These are phyloP conservation scores for Phytophthora fragariae DNA, from an alignment of 352 stramenopile genomes.

Conservation along the genomic window DNA sequence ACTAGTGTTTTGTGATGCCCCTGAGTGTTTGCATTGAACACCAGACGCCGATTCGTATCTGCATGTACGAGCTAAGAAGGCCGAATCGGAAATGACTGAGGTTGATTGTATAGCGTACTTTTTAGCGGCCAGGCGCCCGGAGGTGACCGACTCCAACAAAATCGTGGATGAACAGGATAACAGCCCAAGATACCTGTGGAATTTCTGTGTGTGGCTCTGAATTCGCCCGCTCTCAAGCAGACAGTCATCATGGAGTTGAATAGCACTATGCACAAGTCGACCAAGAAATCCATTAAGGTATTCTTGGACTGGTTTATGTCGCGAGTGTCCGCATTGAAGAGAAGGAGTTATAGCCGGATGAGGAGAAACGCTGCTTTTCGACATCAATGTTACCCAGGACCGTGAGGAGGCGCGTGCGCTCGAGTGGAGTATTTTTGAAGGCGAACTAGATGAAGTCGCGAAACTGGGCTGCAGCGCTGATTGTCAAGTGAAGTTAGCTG, in stretches of 20 bases:
- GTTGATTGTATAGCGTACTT: conserved; percentile 25
- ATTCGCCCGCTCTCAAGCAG: conserved; percentile 4
- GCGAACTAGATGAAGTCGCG: too few species aligned
- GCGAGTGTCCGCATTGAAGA: conserved; percentile 1
- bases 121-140: background rate
- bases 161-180: conserved; percentile 19
- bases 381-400: too few species aligned
- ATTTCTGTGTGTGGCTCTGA: conserved; percentile 3
- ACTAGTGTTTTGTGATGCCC: conserved; percentile 17
- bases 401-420: too few species aligned
- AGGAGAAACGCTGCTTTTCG: too few species aligned
- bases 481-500: too few species aligned
- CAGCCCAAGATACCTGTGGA: conserved; percentile 12
- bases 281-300: conserved; percentile 4
- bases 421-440: too few species aligned
- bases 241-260: conserved; percentile 7
- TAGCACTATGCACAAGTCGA: conserved; percentile 4
- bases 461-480: too few species aligned
- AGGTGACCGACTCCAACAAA: conserved; percentile 15
- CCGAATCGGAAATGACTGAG: conserved; percentile 11
- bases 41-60: conserved; percentile 23
- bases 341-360: too few species aligned
- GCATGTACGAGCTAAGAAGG: conserved; percentile 12
- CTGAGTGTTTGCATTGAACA: conserved; percentile 21
- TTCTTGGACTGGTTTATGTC: conserved; percentile 12